Evolutionary conservation across 2,329 filamentous ascomycete species (phyloP), one percentile per base, ranked within the genome.

Genomic region (Xylariomycetidae sp.): DNA sequence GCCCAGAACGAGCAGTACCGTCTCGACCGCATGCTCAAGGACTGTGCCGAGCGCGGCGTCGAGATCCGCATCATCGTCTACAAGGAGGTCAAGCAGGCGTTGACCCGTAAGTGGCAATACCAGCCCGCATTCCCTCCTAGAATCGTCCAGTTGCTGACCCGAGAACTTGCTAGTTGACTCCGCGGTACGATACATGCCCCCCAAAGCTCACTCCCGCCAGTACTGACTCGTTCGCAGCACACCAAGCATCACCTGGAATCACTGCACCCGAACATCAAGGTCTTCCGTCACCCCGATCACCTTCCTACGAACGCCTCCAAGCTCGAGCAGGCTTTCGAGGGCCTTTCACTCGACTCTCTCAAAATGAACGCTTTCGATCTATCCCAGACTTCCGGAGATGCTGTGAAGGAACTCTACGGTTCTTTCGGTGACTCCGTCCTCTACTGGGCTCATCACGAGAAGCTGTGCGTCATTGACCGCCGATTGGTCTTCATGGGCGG

Each of bases 401-500:
- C 82, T 2, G 54, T 94, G 30, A 85, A 87, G 54, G 76, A 80
- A 1, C 61, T 95, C 1, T 95, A 94, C 52, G 89, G 89, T 34
- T 81, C 85, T 31, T 77, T 77, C 20, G 84, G 88, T 19, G 87
- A 84, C 46, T 76, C 88, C 2, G 82, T 94, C 9, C 64, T 95
- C 1, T 95, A 86, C 60, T 95, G 88, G 88, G 86, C 87, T 3
- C 88, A 95, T 49, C 88, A 95, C 48, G 88, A 95, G 62, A 95
- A 95, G 60, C 72, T 95, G 1, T 86, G 85, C 46, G 56, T 95
- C 2, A 64, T 95, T 12, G 88, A 95, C 55, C 76, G 81, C n/a
- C 68, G 70, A 8, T 67, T 81, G 35, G 87, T 82, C 2, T 95
- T 95, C 54, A 95, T 95, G 88, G 88, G 87, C 30, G 89, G 88